phyloP scores from a whole-genome alignment of 768 basidiomycete genomes.

The Tricholoma furcatifolium region DNA sequence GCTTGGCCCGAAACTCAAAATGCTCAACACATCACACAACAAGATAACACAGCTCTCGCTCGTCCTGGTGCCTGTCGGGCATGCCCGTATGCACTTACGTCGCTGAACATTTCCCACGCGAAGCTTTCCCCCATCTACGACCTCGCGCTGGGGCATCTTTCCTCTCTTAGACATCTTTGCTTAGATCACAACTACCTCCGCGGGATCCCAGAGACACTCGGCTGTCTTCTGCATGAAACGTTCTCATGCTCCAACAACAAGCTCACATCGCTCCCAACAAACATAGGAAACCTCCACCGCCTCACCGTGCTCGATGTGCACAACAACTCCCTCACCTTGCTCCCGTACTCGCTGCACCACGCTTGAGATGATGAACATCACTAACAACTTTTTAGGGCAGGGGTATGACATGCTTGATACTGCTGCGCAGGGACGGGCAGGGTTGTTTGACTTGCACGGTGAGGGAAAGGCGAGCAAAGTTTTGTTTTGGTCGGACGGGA shows the following conservation, averaged over 20 bases:
- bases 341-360: conserved; percentile 74
- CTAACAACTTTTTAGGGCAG: conserved; percentile 77
- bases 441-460: conserved; percentile 4
- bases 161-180: conserved; percentile 66
- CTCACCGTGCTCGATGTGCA: conserved; percentile 83
- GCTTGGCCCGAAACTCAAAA: conserved; percentile 62
- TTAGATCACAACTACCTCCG: conserved; percentile 88
- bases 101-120: conserved; percentile 82
- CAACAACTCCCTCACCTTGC: conserved; percentile 80
- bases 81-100: conserved; percentile 58
- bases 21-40: conserved; percentile 80
- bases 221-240: conserved; percentile 60
- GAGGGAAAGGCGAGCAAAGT: conserved; percentile 34
- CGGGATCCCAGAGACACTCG: conserved; percentile 77
- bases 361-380: conserved; percentile 75
- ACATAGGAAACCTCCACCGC: conserved; percentile 73
- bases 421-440: conserved; percentile 17
- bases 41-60: conserved; percentile 81
- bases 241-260: conserved; percentile 93
- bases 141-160: conserved; percentile 66
- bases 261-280: conserved; percentile 70
- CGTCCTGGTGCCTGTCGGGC: conserved; percentile 44
- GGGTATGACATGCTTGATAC: conserved; percentile 62
- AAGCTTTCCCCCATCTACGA: conserved; percentile 86
- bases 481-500: conserved; percentile 23